phyloP scores from a whole-genome alignment of 1,284 basidiomycete genomes.

The Ceraceosorus bombacis region DNA sequence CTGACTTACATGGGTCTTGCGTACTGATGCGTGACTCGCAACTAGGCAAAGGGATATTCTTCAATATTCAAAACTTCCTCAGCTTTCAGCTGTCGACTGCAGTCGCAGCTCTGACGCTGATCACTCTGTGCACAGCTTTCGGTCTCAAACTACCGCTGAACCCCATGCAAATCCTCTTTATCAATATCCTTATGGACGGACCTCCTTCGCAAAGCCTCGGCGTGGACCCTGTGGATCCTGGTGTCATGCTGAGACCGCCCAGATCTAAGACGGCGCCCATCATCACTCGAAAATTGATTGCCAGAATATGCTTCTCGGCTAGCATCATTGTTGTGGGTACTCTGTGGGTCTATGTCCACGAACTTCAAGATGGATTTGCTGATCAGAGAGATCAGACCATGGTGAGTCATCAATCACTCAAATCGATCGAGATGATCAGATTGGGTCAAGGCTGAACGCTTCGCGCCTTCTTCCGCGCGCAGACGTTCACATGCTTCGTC shows the following conservation, averaged over 20 bases:
- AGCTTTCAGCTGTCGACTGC: constrained; percentile 95
- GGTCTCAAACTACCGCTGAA: constrained; percentile 85
- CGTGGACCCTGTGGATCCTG: constrained; percentile 87
- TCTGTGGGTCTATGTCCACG: constrained; percentile 75
- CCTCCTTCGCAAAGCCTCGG: constrained; percentile 92
- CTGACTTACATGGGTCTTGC: neutral
- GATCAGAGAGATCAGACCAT: constrained; percentile 83
- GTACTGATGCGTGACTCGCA: neutral
- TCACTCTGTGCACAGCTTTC: constrained; percentile 84
- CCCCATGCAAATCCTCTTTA: constrained; percentile 97
- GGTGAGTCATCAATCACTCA: constrained; percentile 50
- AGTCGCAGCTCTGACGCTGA: constrained; percentile 84
- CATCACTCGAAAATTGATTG: constrained; percentile 65
- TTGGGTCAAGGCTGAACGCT: neutral
- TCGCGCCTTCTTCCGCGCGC: constrained; percentile 10
- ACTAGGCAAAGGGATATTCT: constrained; percentile 76
- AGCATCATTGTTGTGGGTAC: constrained; percentile 82
- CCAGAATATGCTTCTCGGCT: constrained; percentile 79
- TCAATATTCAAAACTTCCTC: constrained; percentile 97
- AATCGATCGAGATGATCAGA: neutral
- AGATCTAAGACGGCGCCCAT: constrained; percentile 81
- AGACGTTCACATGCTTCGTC: constrained; percentile 96
- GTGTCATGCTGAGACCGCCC: constrained; percentile 73
- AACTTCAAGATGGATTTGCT: constrained; percentile 67
- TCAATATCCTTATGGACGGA: constrained; percentile 99